phyloP scores from a whole-genome alignment of 208 protist species.

The Leishmania tropica region DNA sequence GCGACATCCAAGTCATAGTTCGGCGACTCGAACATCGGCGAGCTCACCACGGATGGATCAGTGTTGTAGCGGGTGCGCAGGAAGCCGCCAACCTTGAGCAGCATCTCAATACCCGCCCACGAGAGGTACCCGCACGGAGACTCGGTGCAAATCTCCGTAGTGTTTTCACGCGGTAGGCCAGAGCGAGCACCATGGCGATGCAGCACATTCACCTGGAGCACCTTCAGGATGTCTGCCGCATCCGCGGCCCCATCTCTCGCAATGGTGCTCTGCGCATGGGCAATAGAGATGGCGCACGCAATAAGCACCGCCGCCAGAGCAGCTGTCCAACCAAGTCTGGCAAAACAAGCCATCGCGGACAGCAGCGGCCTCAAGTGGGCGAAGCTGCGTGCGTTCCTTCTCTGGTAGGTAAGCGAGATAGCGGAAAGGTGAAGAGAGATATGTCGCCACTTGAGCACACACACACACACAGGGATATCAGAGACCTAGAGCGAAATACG shows the following conservation, averaged over 20 bases:
- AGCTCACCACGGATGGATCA: slow-evolving; percentile 29
- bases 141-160: slow-evolving; percentile 40
- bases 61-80: slow-evolving; percentile 47
- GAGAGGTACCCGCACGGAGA: slow-evolving; percentile 57
- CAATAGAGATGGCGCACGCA: slow-evolving; percentile 4
- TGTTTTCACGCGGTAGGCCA: slow-evolving; percentile 29
- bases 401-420: neutral
- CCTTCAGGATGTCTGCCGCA: slow-evolving; percentile 8
- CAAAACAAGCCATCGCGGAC: slow-evolving; percentile 9
- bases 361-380: neutral
- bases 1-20: slow-evolving; percentile 53
- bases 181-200: slow-evolving; percentile 65
- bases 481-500: neutral
- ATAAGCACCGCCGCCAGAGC: slow-evolving; percentile 23
- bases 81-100: slow-evolving; percentile 46
- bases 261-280: slow-evolving; percentile 3
- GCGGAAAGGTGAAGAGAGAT: neutral
- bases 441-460: neutral
- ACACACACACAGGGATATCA: neutral
- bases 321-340: slow-evolving; percentile 17
- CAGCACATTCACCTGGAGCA: slow-evolving; percentile 43
- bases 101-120: slow-evolving; percentile 35
- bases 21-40: slow-evolving; percentile 33
- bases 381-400: neutral
- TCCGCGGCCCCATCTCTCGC: neutral